Evolutionary conservation across 2,329 filamentous ascomycete species (phyloP).

Genomic region (Fonsecaea erecta): DNA sequence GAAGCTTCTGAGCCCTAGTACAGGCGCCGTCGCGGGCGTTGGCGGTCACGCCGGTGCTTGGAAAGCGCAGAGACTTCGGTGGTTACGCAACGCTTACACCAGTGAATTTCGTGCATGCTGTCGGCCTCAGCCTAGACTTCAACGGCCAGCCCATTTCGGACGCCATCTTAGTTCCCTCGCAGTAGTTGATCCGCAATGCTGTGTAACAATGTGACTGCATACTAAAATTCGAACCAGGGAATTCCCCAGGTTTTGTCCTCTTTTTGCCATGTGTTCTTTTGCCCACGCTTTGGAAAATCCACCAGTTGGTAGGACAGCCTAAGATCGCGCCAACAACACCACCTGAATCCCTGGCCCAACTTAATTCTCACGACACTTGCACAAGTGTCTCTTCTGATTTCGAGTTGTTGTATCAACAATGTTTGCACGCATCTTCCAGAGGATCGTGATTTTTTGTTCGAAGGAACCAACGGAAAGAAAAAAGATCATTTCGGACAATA

Average conservation of each 20-base stretch:
- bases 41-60: constrained; percentile 9
- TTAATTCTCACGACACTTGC: constrained; percentile 27
- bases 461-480: too few relatives aligned
- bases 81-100: constrained; percentile 20
- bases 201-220: constrained; percentile 25
- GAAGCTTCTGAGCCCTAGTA: constrained; percentile 1
- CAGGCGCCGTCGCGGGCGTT: constrained; percentile 4
- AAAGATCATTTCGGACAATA: too few relatives aligned
- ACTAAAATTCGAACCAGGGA: constrained; percentile 17
- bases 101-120: constrained; percentile 26
- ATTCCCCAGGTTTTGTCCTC: constrained; percentile 7
- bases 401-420: too few relatives aligned
- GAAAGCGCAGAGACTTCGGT: constrained; percentile 7
- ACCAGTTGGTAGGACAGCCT: constrained; percentile 9
- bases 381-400: neutral
- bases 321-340: constrained; percentile 14
- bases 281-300: constrained; percentile 6
- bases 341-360: constrained; percentile 19
- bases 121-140: constrained; percentile 11
- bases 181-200: constrained; percentile 15
- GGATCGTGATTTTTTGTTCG: too few relatives aligned
- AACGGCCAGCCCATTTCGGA: constrained; percentile 13
- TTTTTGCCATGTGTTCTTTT: neutral
- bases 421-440: too few relatives aligned
- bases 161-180: constrained; percentile 33